These are phyloP conservation scores for Orbilia oligospora DNA, from an alignment of 2,329 filamentous ascomycete genomes.

Conservation along the genomic window DNA sequence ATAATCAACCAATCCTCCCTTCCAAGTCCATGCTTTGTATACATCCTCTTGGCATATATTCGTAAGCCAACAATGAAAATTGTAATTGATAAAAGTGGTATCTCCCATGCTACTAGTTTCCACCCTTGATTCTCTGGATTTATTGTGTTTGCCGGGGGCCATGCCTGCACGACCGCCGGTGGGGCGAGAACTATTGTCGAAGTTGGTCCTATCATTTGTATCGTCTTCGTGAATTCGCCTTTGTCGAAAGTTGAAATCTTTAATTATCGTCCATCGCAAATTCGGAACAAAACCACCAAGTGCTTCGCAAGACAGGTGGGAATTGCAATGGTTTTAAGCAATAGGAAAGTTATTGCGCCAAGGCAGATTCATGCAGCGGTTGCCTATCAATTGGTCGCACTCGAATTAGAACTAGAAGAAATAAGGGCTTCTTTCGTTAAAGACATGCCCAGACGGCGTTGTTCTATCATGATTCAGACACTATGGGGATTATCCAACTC, in stretches of 20 bases:
- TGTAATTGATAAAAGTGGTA: constrained; percentile 49
- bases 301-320: constrained; percentile 35
- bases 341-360: constrained; percentile 27
- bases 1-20: constrained; percentile 57
- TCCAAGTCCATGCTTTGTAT: constrained; percentile 52
- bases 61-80: constrained; percentile 48
- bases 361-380: constrained; percentile 49
- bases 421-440: constrained; percentile 27
- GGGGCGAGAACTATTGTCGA: constrained; percentile 44
- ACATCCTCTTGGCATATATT: constrained; percentile 49
- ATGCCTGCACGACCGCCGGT: constrained; percentile 56
- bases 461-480: constrained; percentile 46
- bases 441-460: constrained; percentile 43
- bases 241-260: constrained; percentile 31
- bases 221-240: constrained; percentile 1
- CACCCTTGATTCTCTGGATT: constrained; percentile 52
- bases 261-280: constrained; percentile 42
- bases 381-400: constrained; percentile 42
- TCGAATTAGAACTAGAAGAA: constrained; percentile 15
- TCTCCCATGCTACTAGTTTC: constrained; percentile 53
- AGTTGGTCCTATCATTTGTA: constrained; percentile 8
- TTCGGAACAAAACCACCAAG: constrained; percentile 32
- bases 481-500: constrained; percentile 12
- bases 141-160: constrained; percentile 50
- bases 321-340: constrained; percentile 50